phyloP scores from a whole-genome alignment of 2,329 filamentous ascomycete genomes.

The Helicocarpus griseus region DNA sequence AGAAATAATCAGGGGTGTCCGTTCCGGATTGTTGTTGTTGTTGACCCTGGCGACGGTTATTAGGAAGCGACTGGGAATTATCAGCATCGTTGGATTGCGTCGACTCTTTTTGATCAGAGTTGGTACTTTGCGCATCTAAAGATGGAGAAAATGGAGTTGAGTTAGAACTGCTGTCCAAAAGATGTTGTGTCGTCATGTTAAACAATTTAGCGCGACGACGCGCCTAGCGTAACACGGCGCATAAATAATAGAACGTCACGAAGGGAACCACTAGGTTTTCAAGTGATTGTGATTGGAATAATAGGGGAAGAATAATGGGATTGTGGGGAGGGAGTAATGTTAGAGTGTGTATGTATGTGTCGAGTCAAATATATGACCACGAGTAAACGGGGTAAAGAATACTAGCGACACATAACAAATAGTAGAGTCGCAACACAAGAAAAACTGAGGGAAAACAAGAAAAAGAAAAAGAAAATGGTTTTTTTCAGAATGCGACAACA shows the following conservation, averaged over 20 bases:
- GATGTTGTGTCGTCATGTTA: background rate
- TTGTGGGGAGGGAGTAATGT: too few relatives aligned
- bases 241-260: too few relatives aligned
- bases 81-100: constrained; percentile 29
- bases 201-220: background rate
- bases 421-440: too few relatives aligned
- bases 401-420: too few relatives aligned
- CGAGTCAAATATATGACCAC: too few relatives aligned
- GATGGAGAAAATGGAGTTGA: background rate
- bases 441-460: constrained; percentile 3
- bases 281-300: too few relatives aligned
- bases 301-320: too few relatives aligned
- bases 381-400: too few relatives aligned
- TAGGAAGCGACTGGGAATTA: background rate
- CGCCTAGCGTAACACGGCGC: too few relatives aligned
- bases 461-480: background rate
- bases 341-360: too few relatives aligned
- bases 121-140: constrained; percentile 2
- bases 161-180: background rate
- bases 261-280: too few relatives aligned
- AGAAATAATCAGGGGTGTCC: constrained; percentile 62
- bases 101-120: constrained; percentile 1
- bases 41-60: constrained; percentile 3
- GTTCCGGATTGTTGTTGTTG: constrained; percentile 41
- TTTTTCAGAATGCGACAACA: background rate